A percentile compares a stretch with the other conserved stretches of the same genome.
These are phyloP conservation scores for Gymnopilus junonius DNA, from an alignment of 768 basidiomycete species.

Conservation along the genomic window DNA sequence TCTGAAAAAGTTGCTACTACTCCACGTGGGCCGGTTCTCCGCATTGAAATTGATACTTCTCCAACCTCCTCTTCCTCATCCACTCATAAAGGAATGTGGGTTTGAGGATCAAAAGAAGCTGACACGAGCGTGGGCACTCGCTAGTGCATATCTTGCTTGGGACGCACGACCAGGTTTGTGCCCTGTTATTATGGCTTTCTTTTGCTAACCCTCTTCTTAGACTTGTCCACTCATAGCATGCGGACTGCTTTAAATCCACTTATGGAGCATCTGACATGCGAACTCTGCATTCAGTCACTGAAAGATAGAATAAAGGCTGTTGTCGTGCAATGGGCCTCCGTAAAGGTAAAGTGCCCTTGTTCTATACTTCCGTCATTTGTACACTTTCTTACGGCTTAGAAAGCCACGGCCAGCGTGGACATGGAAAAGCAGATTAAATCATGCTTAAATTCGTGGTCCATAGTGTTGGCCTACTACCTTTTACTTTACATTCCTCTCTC, in stretches of 20 bases:
- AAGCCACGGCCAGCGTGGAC: neutral
- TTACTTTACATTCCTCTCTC: neutral
- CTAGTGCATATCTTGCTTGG: constrained; percentile 30
- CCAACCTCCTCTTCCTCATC: constrained; percentile 26
- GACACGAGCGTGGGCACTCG: constrained; percentile 33
- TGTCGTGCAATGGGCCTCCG: constrained; percentile 55
- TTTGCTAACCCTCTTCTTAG: constrained; percentile 35
- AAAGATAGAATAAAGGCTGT: constrained; percentile 50
- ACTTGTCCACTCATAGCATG: constrained; percentile 52
- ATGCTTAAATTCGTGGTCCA: neutral
- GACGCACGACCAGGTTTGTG: constrained; percentile 29
- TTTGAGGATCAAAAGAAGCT: constrained; percentile 29
- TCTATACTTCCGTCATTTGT: neutral
- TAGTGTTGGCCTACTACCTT: neutral
- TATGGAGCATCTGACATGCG: constrained; percentile 50
- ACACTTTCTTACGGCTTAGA: constrained; percentile 16
- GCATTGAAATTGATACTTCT: constrained; percentile 36
- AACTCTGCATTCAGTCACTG: constrained; percentile 45
- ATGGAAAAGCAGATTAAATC: neutral
- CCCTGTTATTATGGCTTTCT: constrained; percentile 38
- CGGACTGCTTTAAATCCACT: constrained; percentile 52
- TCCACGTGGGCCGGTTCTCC: constrained; percentile 39
- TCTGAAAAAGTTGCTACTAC: constrained; percentile 41
- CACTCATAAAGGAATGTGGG: constrained; percentile 23
- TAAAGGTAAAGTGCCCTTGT: constrained; percentile 44